Conservation (phyloP, 306 rosid species). For the Clitoria ternatea region DNA sequence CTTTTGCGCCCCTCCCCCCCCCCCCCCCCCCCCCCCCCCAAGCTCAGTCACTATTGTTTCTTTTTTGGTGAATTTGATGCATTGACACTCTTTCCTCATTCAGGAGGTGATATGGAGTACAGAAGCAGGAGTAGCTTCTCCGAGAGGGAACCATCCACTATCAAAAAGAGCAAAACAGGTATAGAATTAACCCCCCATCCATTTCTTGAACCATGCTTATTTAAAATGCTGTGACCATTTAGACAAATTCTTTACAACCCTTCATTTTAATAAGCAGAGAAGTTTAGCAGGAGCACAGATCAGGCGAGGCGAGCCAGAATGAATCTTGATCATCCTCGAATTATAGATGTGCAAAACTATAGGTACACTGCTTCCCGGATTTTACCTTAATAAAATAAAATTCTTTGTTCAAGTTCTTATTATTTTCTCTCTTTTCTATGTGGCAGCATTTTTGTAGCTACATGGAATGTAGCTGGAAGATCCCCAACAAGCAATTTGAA, state of each 20-base stretch:
- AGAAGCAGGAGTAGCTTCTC: conserved; percentile 88
- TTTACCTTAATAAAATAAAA: background rate
- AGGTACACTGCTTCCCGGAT: conserved; percentile 47
- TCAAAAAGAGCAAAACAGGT: conserved; percentile 98
- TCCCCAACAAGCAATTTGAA: conserved; percentile 81
- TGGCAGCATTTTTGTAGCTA: conserved; percentile 85
- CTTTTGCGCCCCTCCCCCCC: too few relatives aligned
- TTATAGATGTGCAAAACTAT: conserved; percentile 90
- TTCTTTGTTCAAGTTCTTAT: conserved; percentile 21
- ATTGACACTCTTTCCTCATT: conserved; percentile 30
- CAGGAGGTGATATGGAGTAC: conserved; percentile 76
- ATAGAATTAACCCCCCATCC: background rate
- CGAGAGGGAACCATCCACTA: conserved; percentile 90
- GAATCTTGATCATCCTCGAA: conserved; percentile 97
- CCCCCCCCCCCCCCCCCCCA: too few relatives aligned
- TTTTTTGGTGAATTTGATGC: conserved; percentile 23
- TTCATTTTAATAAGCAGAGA: conserved; percentile 59
- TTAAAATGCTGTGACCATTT: background rate
- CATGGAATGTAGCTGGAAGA: conserved; percentile 99
- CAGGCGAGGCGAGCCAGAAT: conserved; percentile 71
- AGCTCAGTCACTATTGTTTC: background rate
- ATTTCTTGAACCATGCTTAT: conserved; percentile 14
- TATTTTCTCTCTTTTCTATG: conserved; percentile 15
- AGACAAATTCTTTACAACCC: background rate
- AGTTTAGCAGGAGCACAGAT: conserved; percentile 64